Conservation (phyloP, 1,284 basidiomycete genomes). For the Cutaneotrichosporon spelunceum region DNA sequence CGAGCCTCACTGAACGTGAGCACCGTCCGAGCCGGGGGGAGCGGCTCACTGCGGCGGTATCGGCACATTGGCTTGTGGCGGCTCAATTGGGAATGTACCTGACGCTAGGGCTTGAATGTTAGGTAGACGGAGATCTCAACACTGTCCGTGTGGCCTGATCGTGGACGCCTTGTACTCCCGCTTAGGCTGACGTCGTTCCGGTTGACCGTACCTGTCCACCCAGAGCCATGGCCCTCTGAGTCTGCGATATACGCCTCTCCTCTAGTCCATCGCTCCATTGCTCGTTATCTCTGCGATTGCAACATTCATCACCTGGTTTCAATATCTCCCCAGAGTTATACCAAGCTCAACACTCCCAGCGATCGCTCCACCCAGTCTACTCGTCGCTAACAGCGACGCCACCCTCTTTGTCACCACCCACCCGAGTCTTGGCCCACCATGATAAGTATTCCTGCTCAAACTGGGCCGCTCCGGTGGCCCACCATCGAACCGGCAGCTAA, state of each 20-base stretch:
- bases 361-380: neutral
- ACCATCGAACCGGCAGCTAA: neutral
- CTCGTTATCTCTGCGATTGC: neutral
- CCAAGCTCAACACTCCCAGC: neutral
- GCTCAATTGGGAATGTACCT: too few relatives aligned
- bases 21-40: neutral
- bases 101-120: too few relatives aligned
- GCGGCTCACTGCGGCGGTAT: slow-evolving; percentile 12
- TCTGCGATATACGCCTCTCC: neutral
- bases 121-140: neutral
- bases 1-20: slow-evolving; percentile 14
- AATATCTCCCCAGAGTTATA: neutral
- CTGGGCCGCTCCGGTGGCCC: neutral
- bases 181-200: neutral
- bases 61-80: slow-evolving; percentile 14
- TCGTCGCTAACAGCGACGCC: neutral
- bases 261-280: neutral
- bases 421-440: slow-evolving; percentile 19
- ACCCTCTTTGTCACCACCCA: slow-evolving; percentile 2
- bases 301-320: neutral
- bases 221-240: too few relatives aligned
- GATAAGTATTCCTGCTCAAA: slow-evolving; percentile 33
- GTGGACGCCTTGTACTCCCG: neutral
- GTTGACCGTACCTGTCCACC: neutral
- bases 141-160: neutral